A percentile compares a stretch with the other conserved stretches of the same genome.
These are phyloP conservation scores for Suillus placidus DNA, from an alignment of 768 basidiomycete species.

Conservation along the genomic window DNA sequence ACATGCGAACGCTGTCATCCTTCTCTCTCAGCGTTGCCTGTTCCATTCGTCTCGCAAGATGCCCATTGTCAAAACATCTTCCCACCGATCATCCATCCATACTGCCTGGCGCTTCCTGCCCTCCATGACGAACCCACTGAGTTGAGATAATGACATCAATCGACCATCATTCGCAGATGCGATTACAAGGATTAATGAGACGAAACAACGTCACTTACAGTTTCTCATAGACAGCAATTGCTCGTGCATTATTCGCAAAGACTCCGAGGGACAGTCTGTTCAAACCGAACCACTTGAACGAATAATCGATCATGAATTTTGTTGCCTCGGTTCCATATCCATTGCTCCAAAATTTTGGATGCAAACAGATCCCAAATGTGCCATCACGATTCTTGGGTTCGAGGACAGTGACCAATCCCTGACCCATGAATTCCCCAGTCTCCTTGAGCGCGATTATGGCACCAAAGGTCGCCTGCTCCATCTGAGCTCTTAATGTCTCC, in stretches of 20 bases:
- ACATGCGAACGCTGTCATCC: not conserved
- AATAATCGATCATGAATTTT: conserved; percentile 43
- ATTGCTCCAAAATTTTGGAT: conserved; percentile 37
- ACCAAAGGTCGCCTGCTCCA: conserved; percentile 31
- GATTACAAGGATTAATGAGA: conserved; percentile 8
- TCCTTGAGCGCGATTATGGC: conserved; percentile 32
- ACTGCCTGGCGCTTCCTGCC: conserved; percentile 39
- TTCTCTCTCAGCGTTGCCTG: not conserved
- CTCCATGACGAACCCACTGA: conserved; percentile 45
- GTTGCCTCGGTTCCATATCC: conserved; percentile 47
- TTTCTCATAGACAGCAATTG: conserved; percentile 43
- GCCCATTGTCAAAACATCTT: conserved; percentile 42
- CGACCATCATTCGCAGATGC: not conserved
- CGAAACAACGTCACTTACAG: conserved; percentile 35
- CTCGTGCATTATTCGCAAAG: conserved; percentile 41
- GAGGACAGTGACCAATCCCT: conserved; percentile 29
- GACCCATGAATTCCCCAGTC: conserved; percentile 36
- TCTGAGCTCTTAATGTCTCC: conserved; percentile 22
- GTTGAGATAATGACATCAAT: conserved; percentile 2
- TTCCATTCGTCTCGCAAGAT: conserved; percentile 44
- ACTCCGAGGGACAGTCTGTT: conserved; percentile 46
- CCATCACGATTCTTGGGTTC: conserved; percentile 35
- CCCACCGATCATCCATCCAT: conserved; percentile 41
- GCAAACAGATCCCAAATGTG: conserved; percentile 35
- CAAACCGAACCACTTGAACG: conserved; percentile 42